A percentile compares a stretch with the other conserved stretches of the same genome.
Conservation (phyloP, 2,329 filamentous ascomycete genomes). For the Drechslerella stenobrocha region DNA sequence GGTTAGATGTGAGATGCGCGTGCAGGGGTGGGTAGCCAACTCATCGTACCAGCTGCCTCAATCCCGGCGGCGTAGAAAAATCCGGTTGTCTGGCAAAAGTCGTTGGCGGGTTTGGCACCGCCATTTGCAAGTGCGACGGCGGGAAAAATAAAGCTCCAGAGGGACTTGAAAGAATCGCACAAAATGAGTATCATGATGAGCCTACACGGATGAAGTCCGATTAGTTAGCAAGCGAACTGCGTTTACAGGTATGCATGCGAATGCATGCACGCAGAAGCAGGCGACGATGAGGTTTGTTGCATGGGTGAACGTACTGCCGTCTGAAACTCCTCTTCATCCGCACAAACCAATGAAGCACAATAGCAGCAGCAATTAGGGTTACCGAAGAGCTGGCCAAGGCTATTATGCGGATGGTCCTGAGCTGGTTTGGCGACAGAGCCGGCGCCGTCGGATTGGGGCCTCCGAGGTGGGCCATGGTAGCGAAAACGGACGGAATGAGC, state of each 20-base stretch:
- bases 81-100: constrained; percentile 69
- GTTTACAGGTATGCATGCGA: background rate
- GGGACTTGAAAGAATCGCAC: constrained; percentile 71
- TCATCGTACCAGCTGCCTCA: constrained; percentile 64
- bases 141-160: constrained; percentile 70
- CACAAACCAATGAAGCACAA: constrained; percentile 67
- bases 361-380: constrained; percentile 34
- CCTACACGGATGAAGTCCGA: constrained; percentile 60
- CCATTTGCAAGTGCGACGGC: constrained; percentile 63
- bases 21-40: background rate
- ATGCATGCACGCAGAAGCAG: background rate
- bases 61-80: constrained; percentile 70
- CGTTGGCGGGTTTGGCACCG: constrained; percentile 59
- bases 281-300: background rate
- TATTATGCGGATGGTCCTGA: constrained; percentile 37
- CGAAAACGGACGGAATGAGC: constrained; percentile 18
- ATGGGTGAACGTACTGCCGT: constrained; percentile 64
- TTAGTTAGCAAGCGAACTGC: background rate
- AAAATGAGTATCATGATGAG: constrained; percentile 74
- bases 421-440: constrained; percentile 27
- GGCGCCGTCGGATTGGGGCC: constrained; percentile 33
- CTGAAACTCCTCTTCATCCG: constrained; percentile 74
- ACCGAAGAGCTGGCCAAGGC: constrained; percentile 34
- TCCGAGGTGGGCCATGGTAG: constrained; percentile 38
- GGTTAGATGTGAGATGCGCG: background rate